Evolutionary conservation across 2,329 filamentous ascomycete genomes (phyloP).

Genomic region (Pseudogymnoascus verrucosus): DNA sequence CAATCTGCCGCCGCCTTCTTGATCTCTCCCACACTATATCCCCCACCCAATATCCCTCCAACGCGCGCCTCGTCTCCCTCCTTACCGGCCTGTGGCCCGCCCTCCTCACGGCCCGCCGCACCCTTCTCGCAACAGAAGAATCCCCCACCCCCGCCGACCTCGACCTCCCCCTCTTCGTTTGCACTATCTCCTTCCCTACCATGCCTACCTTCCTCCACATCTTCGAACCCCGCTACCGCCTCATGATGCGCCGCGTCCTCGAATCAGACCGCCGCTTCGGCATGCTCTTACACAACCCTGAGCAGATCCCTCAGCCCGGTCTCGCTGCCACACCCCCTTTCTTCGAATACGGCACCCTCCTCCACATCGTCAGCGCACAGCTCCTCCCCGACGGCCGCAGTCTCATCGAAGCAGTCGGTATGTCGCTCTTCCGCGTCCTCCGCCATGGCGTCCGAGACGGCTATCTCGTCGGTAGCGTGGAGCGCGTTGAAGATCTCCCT

Average conservation of each 20-base stretch:
- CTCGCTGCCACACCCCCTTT: constrained; percentile 47
- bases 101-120: constrained; percentile 49
- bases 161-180: constrained; percentile 69
- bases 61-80: constrained; percentile 55
- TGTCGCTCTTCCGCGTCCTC: constrained; percentile 68
- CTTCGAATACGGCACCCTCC: constrained; percentile 66
- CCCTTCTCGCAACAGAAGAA: constrained; percentile 47
- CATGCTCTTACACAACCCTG: constrained; percentile 66
- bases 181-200: constrained; percentile 69
- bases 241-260: constrained; percentile 78
- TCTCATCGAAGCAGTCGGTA: constrained; percentile 67
- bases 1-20: constrained; percentile 66
- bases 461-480: constrained; percentile 67
- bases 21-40: constrained; percentile 35
- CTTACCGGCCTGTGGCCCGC: constrained; percentile 63
- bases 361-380: constrained; percentile 68
- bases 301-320: constrained; percentile 42
- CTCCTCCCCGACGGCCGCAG: constrained; percentile 73
- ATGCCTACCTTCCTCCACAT: constrained; percentile 84
- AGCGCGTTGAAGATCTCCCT: constrained; percentile 74
- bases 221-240: constrained; percentile 84
- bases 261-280: constrained; percentile 69
- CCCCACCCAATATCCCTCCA: constrained; percentile 40
- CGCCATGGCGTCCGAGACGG: constrained; percentile 61
- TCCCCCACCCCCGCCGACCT: constrained; percentile 49